Evolutionary conservation across 2,329 filamentous ascomycete species (phyloP), one percentile per base, ranked within the genome.

Genomic region (Didymella glomerata): DNA sequence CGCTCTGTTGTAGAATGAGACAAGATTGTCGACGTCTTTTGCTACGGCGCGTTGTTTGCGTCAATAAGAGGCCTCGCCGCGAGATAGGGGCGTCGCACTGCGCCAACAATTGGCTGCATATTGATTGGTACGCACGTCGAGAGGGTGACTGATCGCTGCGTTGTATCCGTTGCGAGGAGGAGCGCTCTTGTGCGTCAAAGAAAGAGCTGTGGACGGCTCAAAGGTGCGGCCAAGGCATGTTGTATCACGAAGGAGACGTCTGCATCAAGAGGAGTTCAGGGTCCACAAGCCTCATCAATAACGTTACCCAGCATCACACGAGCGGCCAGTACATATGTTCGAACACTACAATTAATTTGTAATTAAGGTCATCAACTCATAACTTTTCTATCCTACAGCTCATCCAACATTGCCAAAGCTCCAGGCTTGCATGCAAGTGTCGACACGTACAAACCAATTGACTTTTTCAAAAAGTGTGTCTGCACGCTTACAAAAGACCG

Each of bases 401-500:
- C 42, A 22, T 41, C 40, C 27, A 48, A 36, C 14, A 44, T 44
- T 36, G 0, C 20, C 36, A 42, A 28, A 34, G 48, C 54, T 52
- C 54, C 44, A 57, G 48, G 48, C 48, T 22, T 44, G 18, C 10
- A 30, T 48, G 34, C 44, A 30, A 52, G 28, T 20, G 16, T 32
- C 30, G 27, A 32, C 9, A 18, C 9, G 24, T 41, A 42, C 42
- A 32, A 41, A 14, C 8, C 5, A n/a, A 7, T 16, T 8, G 2
- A 4, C 14, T 4, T 13, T 4, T 14, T 20, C 34, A 30, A 20
- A 9, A 14, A 22, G 20, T 46, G 30, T 18, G 24, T 9, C 13
- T 22, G 48, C 42, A 41, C 22, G 18, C 55, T 54, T 72, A 74
- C 64, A 74, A 66, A 13, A 74, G 60, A 55, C 71, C 71, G 44